These are phyloP conservation scores for Solanum lycopersicoides DNA, from an alignment of 257 asterid species.

Conservation along the genomic window DNA sequence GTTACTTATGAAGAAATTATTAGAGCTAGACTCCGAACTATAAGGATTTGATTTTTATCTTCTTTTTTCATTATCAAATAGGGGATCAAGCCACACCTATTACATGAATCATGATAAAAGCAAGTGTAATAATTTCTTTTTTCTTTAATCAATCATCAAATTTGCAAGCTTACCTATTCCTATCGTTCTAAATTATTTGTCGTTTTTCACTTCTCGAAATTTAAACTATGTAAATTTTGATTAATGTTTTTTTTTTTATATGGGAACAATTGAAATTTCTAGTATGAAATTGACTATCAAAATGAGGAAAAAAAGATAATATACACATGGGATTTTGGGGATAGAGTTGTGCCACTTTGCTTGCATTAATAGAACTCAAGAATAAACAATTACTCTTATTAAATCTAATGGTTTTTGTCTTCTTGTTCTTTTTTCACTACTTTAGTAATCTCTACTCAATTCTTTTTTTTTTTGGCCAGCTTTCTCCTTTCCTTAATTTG, in stretches of 20 bases:
- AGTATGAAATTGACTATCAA: background rate
- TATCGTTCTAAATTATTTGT: background rate
- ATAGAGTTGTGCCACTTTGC: background rate
- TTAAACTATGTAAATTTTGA: background rate
- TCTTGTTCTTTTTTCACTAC: background rate
- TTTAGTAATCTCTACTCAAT: background rate
- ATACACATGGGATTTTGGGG: background rate
- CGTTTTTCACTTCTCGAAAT: background rate
- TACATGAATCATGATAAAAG: background rate
- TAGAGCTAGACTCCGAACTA: too few species aligned
- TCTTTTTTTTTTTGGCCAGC: background rate
- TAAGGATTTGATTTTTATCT: rapidly evolving
- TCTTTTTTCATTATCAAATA: too few species aligned
- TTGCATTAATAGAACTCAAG: background rate
- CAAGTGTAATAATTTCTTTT: background rate
- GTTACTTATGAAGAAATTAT: background rate
- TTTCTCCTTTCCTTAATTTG: background rate
- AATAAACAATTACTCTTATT: background rate
- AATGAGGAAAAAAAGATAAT: background rate
- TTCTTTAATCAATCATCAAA: background rate
- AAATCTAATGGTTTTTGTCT: background rate
- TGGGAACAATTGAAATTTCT: too few species aligned
- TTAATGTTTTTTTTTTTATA: background rate
- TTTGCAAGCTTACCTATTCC: background rate
- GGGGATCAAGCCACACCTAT: background rate